These are phyloP conservation scores for Pleoardoris graminearum DNA, from an alignment of 2,329 filamentous ascomycete genomes.

Conservation along the genomic window DNA sequence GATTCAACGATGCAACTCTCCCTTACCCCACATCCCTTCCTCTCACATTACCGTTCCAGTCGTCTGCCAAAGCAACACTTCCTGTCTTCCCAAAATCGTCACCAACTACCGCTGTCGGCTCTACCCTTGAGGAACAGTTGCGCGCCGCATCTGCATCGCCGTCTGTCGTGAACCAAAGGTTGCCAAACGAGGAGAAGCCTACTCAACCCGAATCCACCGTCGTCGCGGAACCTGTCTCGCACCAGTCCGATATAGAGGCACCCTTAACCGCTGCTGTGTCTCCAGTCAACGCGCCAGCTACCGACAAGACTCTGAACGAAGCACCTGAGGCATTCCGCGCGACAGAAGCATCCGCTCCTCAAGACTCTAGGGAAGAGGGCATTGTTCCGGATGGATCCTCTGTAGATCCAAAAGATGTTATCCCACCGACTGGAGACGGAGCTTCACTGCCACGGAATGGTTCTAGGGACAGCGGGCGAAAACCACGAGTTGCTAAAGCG, in stretches of 20 bases:
- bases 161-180: slow-evolving; percentile 30
- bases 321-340: slow-evolving; percentile 5
- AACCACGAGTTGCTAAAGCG: slow-evolving; percentile 22
- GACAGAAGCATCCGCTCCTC: slow-evolving; percentile 17
- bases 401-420: slow-evolving; percentile 27
- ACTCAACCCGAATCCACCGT: slow-evolving; percentile 19
- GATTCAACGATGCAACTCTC: slow-evolving; percentile 60
- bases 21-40: slow-evolving; percentile 43
- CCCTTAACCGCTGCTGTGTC: slow-evolving; percentile 13
- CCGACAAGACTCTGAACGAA: slow-evolving; percentile 14
- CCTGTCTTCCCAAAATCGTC: slow-evolving; percentile 25
- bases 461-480: slow-evolving; percentile 11
- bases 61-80: slow-evolving; percentile 19
- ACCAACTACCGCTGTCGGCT: slow-evolving; percentile 22
- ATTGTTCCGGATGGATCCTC: slow-evolving; percentile 21
- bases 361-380: slow-evolving; percentile 15
- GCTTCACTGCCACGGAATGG: slow-evolving; percentile 31
- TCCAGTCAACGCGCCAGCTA: slow-evolving; percentile 21
- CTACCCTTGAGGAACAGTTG: slow-evolving; percentile 40
- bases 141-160: slow-evolving; percentile 42
- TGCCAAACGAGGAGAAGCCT: slow-evolving; percentile 23
- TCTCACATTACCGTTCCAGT: slow-evolving; percentile 29
- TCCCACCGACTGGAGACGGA: slow-evolving; percentile 39
- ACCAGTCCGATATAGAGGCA: slow-evolving; percentile 13
- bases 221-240: slow-evolving; percentile 14